Evolutionary conservation across 306 rosid species (phyloP).

Genomic region (Trichosanthes truncata): DNA sequence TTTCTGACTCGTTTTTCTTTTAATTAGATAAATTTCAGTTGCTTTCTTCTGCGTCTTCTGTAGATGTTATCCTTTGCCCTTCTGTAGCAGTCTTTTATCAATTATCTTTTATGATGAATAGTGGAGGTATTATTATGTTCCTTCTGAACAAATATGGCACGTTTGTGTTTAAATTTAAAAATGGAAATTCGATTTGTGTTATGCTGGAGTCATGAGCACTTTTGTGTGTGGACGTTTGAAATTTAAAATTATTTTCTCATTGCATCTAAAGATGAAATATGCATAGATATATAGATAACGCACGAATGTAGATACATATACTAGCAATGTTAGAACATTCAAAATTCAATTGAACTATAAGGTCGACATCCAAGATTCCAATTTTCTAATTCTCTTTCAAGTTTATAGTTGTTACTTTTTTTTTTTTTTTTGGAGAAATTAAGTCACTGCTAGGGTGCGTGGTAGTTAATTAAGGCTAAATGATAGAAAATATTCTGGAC

Average conservation of each 20-base stretch:
- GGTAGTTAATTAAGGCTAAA: no score
- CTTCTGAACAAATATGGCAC: background rate
- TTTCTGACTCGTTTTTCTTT: background rate
- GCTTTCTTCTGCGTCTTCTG: background rate
- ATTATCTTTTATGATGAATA: background rate
- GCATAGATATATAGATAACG: no score
- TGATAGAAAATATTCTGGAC: no score
- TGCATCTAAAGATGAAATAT: background rate
- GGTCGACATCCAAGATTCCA: no score
- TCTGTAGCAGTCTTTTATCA: background rate
- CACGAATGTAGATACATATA: no score
- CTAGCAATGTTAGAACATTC: no score
- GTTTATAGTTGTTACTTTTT: no score
- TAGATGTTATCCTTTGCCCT: background rate
- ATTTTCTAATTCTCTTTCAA: no score
- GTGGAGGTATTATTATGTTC: background rate
- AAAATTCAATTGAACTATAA: no score
- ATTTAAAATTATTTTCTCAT: background rate
- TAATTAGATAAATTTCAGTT: background rate
- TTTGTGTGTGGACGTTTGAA: background rate
- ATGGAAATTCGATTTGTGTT: background rate
- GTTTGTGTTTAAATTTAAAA: background rate
- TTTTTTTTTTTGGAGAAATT: no score
- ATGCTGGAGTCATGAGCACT: background rate
- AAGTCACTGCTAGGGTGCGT: no score